A percentile compares a stretch with the other conserved stretches of the same genome.
Conservation (phyloP, 1,139 yeast species). For the Yamadazyma jaroonii region DNA sequence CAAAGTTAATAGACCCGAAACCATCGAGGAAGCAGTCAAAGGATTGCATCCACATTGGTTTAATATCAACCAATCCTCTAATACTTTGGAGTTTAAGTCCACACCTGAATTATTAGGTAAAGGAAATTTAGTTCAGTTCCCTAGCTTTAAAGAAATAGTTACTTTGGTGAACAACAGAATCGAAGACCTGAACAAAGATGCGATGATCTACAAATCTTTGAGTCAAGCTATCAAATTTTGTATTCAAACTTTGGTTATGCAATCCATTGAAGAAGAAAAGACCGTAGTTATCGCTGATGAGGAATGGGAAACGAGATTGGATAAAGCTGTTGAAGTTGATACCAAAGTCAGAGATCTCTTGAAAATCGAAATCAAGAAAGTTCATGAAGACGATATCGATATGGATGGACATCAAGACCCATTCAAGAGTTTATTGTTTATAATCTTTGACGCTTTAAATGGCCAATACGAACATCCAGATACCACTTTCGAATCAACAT, state of each 20-base stretch:
- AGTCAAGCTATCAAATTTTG: slow-evolving; percentile 46
- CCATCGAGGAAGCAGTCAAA: slow-evolving; percentile 74
- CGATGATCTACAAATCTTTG: slow-evolving; percentile 29
- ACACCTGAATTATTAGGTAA: slow-evolving; percentile 44
- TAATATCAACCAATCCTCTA: slow-evolving; percentile 42
- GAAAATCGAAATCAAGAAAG: slow-evolving; percentile 19
- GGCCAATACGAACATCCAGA: slow-evolving; percentile 21
- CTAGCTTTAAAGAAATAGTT: slow-evolving; percentile 37
- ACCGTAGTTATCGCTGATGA: slow-evolving; percentile 68
- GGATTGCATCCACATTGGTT: slow-evolving; percentile 84
- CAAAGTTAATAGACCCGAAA: slow-evolving; percentile 60
- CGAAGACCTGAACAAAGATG: slow-evolving; percentile 15
- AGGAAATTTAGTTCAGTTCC: slow-evolving; percentile 37
- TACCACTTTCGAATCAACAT: slow-evolving; percentile 24
- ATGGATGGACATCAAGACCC: slow-evolving; percentile 16
- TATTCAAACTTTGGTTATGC: slow-evolving; percentile 60
- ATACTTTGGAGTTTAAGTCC: slow-evolving; percentile 37
- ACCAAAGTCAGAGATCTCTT: slow-evolving; percentile 44
- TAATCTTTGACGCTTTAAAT: slow-evolving; percentile 28
- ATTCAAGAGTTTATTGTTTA: slow-evolving; percentile 18
- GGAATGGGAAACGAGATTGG: slow-evolving; percentile 71
- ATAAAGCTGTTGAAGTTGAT: slow-evolving; percentile 70
- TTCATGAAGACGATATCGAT: slow-evolving; percentile 15
- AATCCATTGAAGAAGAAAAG: slow-evolving; percentile 47
- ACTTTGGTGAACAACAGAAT: slow-evolving; percentile 25